These are phyloP conservation scores for Picea sitchensis DNA, from an alignment of 75 land plant species.

Conservation along the genomic window DNA sequence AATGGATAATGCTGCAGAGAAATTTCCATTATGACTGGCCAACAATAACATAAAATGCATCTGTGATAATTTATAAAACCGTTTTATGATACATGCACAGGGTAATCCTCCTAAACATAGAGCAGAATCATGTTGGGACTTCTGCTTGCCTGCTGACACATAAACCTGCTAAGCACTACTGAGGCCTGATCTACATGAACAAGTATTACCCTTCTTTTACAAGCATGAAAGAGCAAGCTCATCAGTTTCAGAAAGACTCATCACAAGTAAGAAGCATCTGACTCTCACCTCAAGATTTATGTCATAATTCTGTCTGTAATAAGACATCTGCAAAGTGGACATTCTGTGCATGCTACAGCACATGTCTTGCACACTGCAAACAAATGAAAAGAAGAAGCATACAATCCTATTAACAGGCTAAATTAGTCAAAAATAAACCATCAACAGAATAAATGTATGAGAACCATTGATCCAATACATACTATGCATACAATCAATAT, in stretches of 20 bases:
- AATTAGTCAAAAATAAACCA: background rate
- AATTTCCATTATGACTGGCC: background rate
- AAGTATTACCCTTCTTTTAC: background rate
- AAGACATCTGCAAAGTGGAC: conserved; percentile 21
- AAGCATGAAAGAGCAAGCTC: background rate
- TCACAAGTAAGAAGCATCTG: background rate
- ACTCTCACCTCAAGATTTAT: conserved; percentile 15
- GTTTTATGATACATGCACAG: conserved; percentile 4
- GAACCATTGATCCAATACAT: too few relatives aligned
- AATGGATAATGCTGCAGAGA: background rate
- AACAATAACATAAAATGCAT: conserved; percentile 2
- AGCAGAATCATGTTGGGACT: background rate
- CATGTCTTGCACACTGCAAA: conserved; percentile 26
- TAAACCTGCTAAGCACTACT: too few relatives aligned
- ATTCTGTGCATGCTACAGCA: conserved; percentile 30
- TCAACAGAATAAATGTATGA: background rate
- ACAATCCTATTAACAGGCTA: background rate
- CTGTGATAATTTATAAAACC: background rate
- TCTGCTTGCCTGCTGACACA: background rate
- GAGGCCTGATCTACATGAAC: too few relatives aligned
- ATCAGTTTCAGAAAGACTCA: background rate
- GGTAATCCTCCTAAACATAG: background rate
- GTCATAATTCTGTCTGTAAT: conserved; percentile 28
- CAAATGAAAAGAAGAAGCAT: conserved; percentile 3
- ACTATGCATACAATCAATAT: background rate